Conservation (phyloP, 164 flowering plant genomes). For the Chloranthus sessilifolius region DNA sequence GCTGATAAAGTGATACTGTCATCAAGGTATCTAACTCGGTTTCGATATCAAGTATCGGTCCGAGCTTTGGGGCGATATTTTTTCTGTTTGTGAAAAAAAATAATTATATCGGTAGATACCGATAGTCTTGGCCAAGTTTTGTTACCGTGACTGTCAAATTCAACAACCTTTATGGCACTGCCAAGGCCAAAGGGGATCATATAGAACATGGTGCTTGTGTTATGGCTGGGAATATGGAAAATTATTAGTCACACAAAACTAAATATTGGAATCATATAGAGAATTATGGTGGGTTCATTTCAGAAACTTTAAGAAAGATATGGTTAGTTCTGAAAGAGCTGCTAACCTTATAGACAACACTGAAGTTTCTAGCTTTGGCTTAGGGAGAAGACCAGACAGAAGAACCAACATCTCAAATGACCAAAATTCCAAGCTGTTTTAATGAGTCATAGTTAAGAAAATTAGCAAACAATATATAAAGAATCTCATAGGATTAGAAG, state of each 20-base stretch:
- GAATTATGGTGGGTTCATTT: too few relatives aligned
- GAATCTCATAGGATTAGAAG: too few relatives aligned
- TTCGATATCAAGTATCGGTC: too few relatives aligned
- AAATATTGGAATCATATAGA: background rate
- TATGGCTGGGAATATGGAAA: conserved; percentile 44
- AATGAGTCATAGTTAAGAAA: conserved; percentile 3
- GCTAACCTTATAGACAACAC: conserved; percentile 21
- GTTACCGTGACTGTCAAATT: too few relatives aligned
- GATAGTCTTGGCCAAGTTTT: too few relatives aligned
- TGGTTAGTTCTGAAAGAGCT: too few relatives aligned
- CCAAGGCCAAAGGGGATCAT: conserved; percentile 77
- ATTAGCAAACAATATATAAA: too few relatives aligned
- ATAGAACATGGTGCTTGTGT: conserved; percentile 44
- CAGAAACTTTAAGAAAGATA: too few relatives aligned
- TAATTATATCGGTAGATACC: background rate
- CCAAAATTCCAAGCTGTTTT: conserved; percentile 25
- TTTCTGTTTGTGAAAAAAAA: background rate
- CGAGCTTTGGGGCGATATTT: too few relatives aligned
- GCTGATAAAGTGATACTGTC: conserved; percentile 75
- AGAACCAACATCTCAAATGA: conserved; percentile 15
- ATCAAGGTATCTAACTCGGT: too few relatives aligned
- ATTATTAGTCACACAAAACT: too few relatives aligned
- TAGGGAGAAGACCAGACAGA: conserved; percentile 22
- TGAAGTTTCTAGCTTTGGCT: conserved; percentile 21
- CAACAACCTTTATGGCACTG: conserved; percentile 43